Conservation (phyloP, 169 alveolate genomes). For the Eimeria brunetti region DNA sequence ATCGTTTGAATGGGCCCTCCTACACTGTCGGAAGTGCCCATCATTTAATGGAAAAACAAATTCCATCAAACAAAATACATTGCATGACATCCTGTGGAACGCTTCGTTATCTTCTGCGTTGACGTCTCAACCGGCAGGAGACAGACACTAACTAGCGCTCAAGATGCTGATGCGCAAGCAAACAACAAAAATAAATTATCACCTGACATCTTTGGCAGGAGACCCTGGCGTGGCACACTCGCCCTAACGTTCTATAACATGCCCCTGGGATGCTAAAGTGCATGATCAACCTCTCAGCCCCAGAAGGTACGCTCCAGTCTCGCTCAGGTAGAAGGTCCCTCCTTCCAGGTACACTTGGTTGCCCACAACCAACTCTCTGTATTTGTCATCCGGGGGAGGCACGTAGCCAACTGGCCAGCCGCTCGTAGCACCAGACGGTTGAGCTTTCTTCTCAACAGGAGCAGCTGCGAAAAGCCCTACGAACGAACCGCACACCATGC, state of each 20-base stretch:
- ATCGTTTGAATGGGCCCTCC: not conserved
- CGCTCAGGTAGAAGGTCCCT: constrained; percentile 77
- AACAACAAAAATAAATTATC: not conserved
- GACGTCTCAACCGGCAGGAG: not conserved
- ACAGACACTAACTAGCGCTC: not conserved
- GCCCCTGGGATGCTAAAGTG: not conserved
- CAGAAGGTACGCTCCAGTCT: constrained; percentile 80
- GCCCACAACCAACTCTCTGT: constrained; percentile 71
- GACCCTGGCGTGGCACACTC: too few species aligned
- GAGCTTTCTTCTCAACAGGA: not conserved
- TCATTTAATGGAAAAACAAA: not conserved
- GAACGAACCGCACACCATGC: not conserved
- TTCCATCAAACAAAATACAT: not conserved
- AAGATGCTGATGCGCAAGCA: not conserved
- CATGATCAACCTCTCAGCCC: constrained; percentile 45
- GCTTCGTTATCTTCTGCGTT: not conserved
- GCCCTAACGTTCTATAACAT: not conserved
- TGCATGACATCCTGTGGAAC: not conserved
- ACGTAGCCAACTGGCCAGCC: constrained; percentile 76
- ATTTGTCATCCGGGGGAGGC: constrained; percentile 68
- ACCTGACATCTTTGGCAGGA: not conserved
- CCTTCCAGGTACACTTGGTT: constrained; percentile 63
- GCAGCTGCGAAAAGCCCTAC: not conserved
- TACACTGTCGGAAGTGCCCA: not conserved
- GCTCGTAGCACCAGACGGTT: not conserved